Base-by-base conservation (phyloP, 2,329 filamentous ascomycete species). In the Cladophialophora carrionii region DNA sequence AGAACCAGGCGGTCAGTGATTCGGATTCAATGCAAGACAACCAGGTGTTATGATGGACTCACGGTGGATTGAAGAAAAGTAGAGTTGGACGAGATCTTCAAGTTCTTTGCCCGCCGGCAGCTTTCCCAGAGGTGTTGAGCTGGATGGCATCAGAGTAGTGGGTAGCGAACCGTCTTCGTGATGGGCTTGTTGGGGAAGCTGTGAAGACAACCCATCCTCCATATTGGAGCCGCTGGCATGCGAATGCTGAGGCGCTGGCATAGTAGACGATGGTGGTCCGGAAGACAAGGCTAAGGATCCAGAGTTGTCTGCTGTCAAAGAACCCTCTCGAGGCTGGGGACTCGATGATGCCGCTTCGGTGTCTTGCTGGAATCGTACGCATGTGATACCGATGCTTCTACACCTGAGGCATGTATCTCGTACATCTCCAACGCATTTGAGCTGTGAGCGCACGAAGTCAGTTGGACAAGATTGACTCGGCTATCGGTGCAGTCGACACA, bases 61-160 rank as follows among this genome's bases (percentile, higher is more conserved):
- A 53, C 51, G 22, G 51, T 53, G 51, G 17, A 53, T 22, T 9
- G 51, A 53, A 10, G 51, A 53, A 17, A 53, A 53, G 20, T 53
- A 53, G 26, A 53, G 20, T 10, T 29, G 17, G 20, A 53, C 20
- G 2, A 53, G 14, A 5, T 53, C 51, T 22, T 53, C 3, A 9
- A 53, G 26, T 24, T 53, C 51, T 22, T 10, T 53, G 14, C 51
- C 51, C 12, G 22, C 14, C 1, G 51, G 51, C 26, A 53, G 51
- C 51, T 53, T 20, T 22, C 51, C 49, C 49, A 4, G 20, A 24
- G 26, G 49, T 2, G 20, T 29, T 53, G 49, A 24, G 26, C 26
- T 17, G 10, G 22, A 53, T 9, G 22, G 51, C 20, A 4, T 14
- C 7, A 10, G 17, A n/a, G n/a, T n/a, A n/a, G n/a, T n/a, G n/a